phyloP scores from a whole-genome alignment of 225 moss, liverwort and hornwort genomes.

The Rhytidiadelphus loreus region DNA sequence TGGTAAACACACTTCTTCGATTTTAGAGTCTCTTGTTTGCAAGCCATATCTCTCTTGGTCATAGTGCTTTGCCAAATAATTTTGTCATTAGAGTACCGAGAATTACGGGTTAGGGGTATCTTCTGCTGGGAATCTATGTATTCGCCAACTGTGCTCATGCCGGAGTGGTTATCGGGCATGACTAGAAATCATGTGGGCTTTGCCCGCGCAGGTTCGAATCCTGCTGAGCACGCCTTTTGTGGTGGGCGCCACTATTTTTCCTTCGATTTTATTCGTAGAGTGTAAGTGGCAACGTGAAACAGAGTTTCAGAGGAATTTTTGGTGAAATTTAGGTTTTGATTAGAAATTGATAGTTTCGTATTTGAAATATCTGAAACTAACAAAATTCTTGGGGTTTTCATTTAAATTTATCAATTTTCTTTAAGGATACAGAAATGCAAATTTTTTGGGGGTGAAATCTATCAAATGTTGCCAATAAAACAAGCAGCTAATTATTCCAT shows the following conservation, averaged over 20 bases:
- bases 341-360: too few species aligned
- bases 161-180: slow-evolving; percentile 89
- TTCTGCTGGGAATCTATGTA: fast-evolving
- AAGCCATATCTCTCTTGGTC: too few species aligned
- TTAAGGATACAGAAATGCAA: too few species aligned
- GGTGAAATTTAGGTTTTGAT: neutral
- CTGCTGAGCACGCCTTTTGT: slow-evolving; percentile 46
- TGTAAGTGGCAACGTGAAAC: neutral
- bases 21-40: neutral
- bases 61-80: fast-evolving
- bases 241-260: neutral
- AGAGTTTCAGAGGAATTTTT: neutral
- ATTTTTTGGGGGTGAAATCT: neutral
- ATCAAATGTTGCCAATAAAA: neutral
- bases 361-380: too few species aligned
- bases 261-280: neutral
- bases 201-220: slow-evolving; percentile 86
- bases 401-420: neutral
- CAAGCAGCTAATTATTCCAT: too few species aligned
- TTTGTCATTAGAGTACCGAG: fast-evolving
- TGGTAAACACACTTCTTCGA: too few species aligned
- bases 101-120: too few species aligned
- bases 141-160: slow-evolving; percentile 4
- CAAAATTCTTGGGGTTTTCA: too few species aligned
- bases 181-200: slow-evolving; percentile 87